Percentiles rank a stretch among this genome's conserved stretches.
Evolutionary conservation across 768 basidiomycete species (phyloP).

Genomic region (Rhizopogon roseolus): DNA sequence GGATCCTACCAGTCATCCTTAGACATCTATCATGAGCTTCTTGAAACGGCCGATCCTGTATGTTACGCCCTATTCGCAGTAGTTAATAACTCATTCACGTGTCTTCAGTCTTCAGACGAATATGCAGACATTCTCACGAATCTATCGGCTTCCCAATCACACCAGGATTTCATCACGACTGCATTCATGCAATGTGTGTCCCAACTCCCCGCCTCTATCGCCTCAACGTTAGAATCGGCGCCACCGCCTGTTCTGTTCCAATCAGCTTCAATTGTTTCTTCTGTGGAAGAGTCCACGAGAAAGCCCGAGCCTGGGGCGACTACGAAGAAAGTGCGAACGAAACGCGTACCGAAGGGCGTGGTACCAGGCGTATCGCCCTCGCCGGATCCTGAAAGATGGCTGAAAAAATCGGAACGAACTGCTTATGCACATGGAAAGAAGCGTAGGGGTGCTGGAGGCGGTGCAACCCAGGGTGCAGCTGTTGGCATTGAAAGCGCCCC

Average conservation of each 20-base stretch:
- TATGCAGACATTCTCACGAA: constrained; percentile 85
- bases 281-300: constrained; percentile 25
- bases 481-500: constrained; percentile 24
- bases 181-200: constrained; percentile 65
- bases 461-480: constrained; percentile 63
- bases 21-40: constrained; percentile 74
- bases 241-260: constrained; percentile 49
- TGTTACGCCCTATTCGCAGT: constrained; percentile 22
- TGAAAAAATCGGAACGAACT: constrained; percentile 81
- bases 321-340: constrained; percentile 49
- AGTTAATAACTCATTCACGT: not conserved
- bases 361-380: constrained; percentile 74
- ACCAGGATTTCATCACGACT: constrained; percentile 78
- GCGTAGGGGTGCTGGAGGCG: constrained; percentile 48
- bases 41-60: constrained; percentile 76
- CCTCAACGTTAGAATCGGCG: constrained; percentile 52
- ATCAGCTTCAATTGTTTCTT: constrained; percentile 21
- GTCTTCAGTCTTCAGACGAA: constrained; percentile 72
- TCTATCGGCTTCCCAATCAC: constrained; percentile 73
- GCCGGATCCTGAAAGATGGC: constrained; percentile 84
- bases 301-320: constrained; percentile 33
- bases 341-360: constrained; percentile 73
- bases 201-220: constrained; percentile 46
- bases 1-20: constrained; percentile 71
- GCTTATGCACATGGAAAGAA: constrained; percentile 46